A percentile compares a stretch with the other conserved stretches of the same genome.
These are phyloP conservation scores for Jamesozyma lodderae DNA, from an alignment of 805 yeast species.

Conservation along the genomic window DNA sequence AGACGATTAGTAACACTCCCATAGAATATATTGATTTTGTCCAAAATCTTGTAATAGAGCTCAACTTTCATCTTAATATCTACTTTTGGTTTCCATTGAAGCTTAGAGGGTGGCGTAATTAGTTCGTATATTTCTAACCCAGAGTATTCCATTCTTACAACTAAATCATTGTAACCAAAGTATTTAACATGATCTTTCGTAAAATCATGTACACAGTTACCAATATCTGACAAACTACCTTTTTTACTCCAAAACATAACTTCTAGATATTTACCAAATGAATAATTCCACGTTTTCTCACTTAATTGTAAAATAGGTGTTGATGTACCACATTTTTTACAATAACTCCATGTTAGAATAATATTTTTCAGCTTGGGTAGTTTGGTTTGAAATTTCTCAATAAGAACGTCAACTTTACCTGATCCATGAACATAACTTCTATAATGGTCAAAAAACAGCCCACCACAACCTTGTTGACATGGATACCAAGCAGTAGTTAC, in stretches of 20 bases:
- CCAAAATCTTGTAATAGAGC: constrained; percentile 43
- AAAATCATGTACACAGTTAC: constrained; percentile 71
- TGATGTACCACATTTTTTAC: constrained; percentile 65
- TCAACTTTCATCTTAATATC: constrained; percentile 64
- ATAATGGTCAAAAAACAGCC: constrained; percentile 60
- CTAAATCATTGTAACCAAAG: constrained; percentile 71
- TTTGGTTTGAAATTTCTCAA: constrained; percentile 51
- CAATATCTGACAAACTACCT: constrained; percentile 46
- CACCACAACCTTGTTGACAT: constrained; percentile 81
- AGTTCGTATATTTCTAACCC: constrained; percentile 70
- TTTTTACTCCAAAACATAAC: constrained; percentile 65
- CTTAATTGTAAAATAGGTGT: constrained; percentile 78
- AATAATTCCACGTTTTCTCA: constrained; percentile 79
- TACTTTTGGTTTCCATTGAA: constrained; percentile 63
- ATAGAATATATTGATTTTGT: constrained; percentile 54
- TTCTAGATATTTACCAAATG: constrained; percentile 90
- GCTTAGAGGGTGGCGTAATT: constrained; percentile 60
- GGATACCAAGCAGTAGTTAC: constrained; percentile 54
- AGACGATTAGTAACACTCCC: constrained; percentile 62
- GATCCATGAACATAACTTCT: constrained; percentile 82
- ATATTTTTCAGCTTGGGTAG: constrained; percentile 55
- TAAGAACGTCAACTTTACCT: constrained; percentile 69
- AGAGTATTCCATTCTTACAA: constrained; percentile 71
- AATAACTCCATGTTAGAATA: constrained; percentile 84
- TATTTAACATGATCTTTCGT: constrained; percentile 75